Conservation (phyloP, 495 filamentous ascomycete genomes). For the Peziza echinospora region DNA sequence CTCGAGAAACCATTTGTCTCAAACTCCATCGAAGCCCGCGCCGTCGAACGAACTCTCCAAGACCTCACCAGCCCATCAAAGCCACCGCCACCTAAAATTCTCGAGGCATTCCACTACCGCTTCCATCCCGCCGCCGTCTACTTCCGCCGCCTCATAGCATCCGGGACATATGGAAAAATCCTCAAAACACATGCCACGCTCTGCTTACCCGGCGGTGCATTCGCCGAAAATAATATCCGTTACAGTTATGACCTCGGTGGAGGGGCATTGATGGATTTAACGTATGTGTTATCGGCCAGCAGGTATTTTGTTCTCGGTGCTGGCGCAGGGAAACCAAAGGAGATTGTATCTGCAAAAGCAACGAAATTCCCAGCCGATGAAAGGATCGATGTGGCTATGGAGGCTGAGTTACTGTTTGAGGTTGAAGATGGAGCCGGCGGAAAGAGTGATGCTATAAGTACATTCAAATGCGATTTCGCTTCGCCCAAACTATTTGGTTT, state of each 20-base stretch:
- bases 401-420: constrained; percentile 16
- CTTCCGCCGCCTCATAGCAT: constrained; percentile 17
- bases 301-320: constrained; percentile 22
- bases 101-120: constrained; percentile 37
- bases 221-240: constrained; percentile 29
- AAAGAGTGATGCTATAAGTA: constrained; percentile 9
- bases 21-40: constrained; percentile 27
- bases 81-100: constrained; percentile 24
- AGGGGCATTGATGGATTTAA: constrained; percentile 37
- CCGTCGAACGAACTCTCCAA: constrained; percentile 20
- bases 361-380: constrained; percentile 19
- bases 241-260: constrained; percentile 34
- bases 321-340: constrained; percentile 13
- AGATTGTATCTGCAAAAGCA: constrained; percentile 22
- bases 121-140: constrained; percentile 33
- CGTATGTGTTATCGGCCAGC: constrained; percentile 27
- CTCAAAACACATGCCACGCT: constrained; percentile 7
- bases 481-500: constrained; percentile 7
- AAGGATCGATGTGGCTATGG: constrained; percentile 21
- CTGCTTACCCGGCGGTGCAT: background rate
- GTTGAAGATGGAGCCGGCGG: background rate
- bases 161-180: constrained; percentile 16
- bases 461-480: constrained; percentile 19
- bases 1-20: constrained; percentile 34
- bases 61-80: constrained; percentile 1